Evolutionary conservation across 2,329 filamentous ascomycete species (phyloP), one percentile per base, ranked within the genome.

Genomic region (Alternaria consortialis): DNA sequence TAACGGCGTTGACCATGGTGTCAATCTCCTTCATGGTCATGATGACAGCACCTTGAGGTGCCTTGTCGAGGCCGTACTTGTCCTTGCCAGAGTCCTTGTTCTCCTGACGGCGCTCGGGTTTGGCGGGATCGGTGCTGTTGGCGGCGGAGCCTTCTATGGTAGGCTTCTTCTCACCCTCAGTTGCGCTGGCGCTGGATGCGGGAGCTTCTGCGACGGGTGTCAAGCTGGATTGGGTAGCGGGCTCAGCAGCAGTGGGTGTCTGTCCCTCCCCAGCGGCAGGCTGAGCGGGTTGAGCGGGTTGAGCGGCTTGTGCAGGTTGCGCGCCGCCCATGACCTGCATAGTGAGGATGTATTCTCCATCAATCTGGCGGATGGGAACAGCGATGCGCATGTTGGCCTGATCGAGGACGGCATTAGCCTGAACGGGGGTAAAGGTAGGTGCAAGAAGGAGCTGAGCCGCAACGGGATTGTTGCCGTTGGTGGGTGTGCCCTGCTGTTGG

Each of bases 291-390:
- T 43, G 34, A 8, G 56, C 23, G n/a, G 52, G 34, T n/a, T 37
- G 54, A 43, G 27, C 20, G n/a, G 53, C 53, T 39, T 15, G 52
- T 20, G 62, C 61, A 8, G 65, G 53, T 36, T 55, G 25, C 39
- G 65, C 63, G 25, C 53, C 61, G 17, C 58, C 63, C 69, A 72
- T 72, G 61, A 64, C 64, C 50, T 71, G 62, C 72, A 79, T 77
- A 15, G 71, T 71, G 36, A 79, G 68, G 52, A 79, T 78, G 67
- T 65, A 79, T 57, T 79, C 76, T 53, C 76, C 76, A 54, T 79
- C 76, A 13, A 78, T 55, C 53, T 76, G 73, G 57, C 67, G 57
- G 53, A 79, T 75, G 1, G 76, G 76, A 39, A 79, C 66, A 20
- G 76, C 76, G 44, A 78, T 73, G 32, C 76, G 74, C 70, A 75